Conservation (phyloP, 2,329 filamentous ascomycete species). For the Pseudomassariella vexata region DNA sequence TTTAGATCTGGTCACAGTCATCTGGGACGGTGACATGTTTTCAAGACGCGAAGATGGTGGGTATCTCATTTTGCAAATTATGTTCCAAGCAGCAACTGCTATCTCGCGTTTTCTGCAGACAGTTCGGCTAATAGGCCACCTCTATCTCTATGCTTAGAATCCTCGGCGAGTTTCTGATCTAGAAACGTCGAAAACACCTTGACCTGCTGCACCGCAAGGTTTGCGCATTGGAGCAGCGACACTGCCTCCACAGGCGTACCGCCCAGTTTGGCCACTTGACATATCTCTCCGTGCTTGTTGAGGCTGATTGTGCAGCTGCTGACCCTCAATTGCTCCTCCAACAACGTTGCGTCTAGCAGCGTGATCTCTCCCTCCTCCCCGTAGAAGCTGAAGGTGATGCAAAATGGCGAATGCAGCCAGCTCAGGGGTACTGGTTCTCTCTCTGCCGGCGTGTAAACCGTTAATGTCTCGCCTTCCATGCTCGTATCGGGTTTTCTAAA, state of each 20-base stretch:
- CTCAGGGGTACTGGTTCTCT: constrained; percentile 85
- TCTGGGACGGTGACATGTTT: no score
- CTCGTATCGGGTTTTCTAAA: constrained; percentile 87
- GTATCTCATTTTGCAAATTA: constrained; percentile 26
- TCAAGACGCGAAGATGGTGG: no score
- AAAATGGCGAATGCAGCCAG: constrained; percentile 88
- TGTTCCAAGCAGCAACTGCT: constrained; percentile 25
- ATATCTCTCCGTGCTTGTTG: constrained; percentile 85
- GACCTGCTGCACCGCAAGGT: constrained; percentile 69
- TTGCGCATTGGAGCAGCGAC: constrained; percentile 69
- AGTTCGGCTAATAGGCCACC: constrained; percentile 73
- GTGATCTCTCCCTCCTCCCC: constrained; percentile 65
- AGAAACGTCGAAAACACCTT: constrained; percentile 74
- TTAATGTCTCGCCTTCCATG: constrained; percentile 78
- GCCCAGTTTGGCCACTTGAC: constrained; percentile 85
- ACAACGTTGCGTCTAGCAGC: constrained; percentile 63
- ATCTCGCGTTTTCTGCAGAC: constrained; percentile 80
- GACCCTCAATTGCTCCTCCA: constrained; percentile 72
- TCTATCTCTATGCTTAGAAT: constrained; percentile 70
- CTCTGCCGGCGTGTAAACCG: constrained; percentile 77
- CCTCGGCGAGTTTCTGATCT: constrained; percentile 67
- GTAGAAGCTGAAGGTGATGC: constrained; percentile 85
- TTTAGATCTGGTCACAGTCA: no score
- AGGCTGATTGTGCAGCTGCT: constrained; percentile 76
- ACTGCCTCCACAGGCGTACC: constrained; percentile 78